Conservation (phyloP, 805 yeast genomes). For the Saccharomycopsis olivae region DNA sequence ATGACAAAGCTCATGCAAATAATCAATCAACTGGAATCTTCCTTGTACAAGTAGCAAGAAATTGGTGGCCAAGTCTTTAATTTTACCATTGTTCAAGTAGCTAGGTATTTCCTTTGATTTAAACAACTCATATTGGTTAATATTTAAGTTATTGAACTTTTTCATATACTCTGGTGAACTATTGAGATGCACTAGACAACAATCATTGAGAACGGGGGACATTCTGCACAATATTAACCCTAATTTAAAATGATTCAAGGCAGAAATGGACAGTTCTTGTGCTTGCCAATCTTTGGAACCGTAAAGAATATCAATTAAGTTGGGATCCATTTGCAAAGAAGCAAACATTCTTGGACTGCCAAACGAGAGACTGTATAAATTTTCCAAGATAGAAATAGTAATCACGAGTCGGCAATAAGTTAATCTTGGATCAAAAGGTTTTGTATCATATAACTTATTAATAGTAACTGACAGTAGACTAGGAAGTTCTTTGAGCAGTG, state of each 20-base stretch:
- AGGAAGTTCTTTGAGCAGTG: slow-evolving; percentile 15
- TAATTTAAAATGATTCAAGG: slow-evolving; percentile 22
- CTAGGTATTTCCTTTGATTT: slow-evolving; percentile 5
- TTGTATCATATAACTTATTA: background rate
- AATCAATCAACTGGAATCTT: slow-evolving; percentile 26
- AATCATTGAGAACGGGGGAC: no score
- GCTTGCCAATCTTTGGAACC: slow-evolving; percentile 1
- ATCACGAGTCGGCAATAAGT: slow-evolving; percentile 35
- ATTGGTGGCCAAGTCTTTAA: slow-evolving; percentile 14
- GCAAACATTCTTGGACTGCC: slow-evolving; percentile 33
- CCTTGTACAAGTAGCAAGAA: slow-evolving; percentile 24
- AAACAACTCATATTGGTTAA: background rate
- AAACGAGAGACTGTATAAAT: slow-evolving; percentile 40
- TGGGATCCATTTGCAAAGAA: slow-evolving; percentile 16
- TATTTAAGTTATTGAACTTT: background rate
- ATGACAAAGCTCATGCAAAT: slow-evolving; percentile 19
- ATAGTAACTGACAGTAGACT: no score
- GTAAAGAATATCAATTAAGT: slow-evolving; percentile 20
- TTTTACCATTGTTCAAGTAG: slow-evolving; percentile 5
- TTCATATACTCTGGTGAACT: background rate
- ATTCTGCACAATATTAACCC: slow-evolving; percentile 21
- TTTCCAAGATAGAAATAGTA: slow-evolving; percentile 38
- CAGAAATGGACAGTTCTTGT: background rate
- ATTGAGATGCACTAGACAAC: no score
- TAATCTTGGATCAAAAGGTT: background rate